Percentiles rank a stretch among this genome's conserved stretches.
phyloP scores from a whole-genome alignment of 176 grass and related monocot genomes.

The Zoysia pacifica region DNA sequence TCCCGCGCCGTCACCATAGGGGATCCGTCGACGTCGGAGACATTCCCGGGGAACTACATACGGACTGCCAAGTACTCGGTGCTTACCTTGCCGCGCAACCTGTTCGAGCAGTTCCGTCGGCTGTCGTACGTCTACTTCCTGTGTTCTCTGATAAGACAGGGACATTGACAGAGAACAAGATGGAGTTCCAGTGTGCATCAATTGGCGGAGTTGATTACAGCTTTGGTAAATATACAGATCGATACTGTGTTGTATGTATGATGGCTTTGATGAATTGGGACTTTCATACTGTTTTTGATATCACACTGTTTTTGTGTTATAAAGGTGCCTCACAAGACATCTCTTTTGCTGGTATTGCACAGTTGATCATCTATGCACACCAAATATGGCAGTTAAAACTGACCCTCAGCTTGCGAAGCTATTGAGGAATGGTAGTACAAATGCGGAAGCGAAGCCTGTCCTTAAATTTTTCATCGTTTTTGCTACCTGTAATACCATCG shows the following conservation, averaged over 20 bases:
- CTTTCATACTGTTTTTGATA: not conserved
- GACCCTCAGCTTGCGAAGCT: constrained; percentile 63
- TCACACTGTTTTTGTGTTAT: constrained; percentile 15
- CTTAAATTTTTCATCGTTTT: constrained; percentile 77
- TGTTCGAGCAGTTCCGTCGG: constrained; percentile 92
- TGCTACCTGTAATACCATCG: constrained; percentile 79
- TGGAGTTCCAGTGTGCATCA: constrained; percentile 71
- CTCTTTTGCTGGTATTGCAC: constrained; percentile 41
- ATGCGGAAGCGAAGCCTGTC: constrained; percentile 50
- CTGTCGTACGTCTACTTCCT: constrained; percentile 94
- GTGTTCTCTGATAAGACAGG: constrained; percentile 93
- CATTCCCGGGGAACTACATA: constrained; percentile 55
- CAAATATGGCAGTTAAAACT: constrained; percentile 65
- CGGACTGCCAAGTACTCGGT: constrained; percentile 75
- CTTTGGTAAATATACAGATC: constrained; percentile 34
- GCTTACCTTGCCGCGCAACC: constrained; percentile 80
- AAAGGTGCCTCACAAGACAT: constrained; percentile 18
- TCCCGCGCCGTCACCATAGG: constrained; percentile 55
- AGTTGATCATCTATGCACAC: constrained; percentile 79
- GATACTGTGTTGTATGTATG: constrained; percentile 77
- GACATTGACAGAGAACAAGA: constrained; percentile 90
- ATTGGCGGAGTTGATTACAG: constrained; percentile 75
- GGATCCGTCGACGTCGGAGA: constrained; percentile 42
- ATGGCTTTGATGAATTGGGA: not conserved
- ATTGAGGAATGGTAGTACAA: constrained; percentile 42